These are phyloP conservation scores for Hansenula sp. DNA, from an alignment of 1,139 yeast genomes.

Conservation along the genomic window DNA sequence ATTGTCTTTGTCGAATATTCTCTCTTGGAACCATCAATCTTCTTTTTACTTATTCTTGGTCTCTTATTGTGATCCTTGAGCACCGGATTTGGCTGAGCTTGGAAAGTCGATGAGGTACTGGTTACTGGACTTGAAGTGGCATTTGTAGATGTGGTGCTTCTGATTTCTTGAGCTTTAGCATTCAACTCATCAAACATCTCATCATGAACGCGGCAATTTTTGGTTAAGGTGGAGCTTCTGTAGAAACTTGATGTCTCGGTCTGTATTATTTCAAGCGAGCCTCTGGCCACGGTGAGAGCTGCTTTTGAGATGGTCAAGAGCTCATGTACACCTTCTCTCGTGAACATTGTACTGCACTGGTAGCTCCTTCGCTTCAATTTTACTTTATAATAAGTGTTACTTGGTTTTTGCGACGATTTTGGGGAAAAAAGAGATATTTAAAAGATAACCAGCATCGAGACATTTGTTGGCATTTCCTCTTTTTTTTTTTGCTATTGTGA, in stretches of 20 bases:
- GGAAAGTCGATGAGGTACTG: not conserved
- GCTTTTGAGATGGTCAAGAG: constrained; percentile 15
- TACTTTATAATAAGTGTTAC: not conserved
- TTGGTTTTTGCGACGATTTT: not conserved
- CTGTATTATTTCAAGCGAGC: constrained; percentile 8
- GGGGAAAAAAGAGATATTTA: not conserved
- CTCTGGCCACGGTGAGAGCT: constrained; percentile 12
- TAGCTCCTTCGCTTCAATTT: not conserved
- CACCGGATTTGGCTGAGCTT: constrained; percentile 3
- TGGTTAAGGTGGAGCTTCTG: constrained; percentile 18
- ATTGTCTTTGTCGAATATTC: constrained; percentile 14
- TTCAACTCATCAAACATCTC: constrained; percentile 22
- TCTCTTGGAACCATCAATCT: constrained; percentile 9
- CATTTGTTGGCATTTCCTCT: too few relatives aligned
- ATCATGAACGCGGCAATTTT: constrained; percentile 18
- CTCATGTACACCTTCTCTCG: constrained; percentile 17
- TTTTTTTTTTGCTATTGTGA: too few relatives aligned
- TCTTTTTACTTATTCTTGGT: constrained; percentile 5
- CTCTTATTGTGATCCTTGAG: constrained; percentile 4
- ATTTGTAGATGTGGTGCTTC: constrained; percentile 2
- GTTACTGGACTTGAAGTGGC: not conserved
- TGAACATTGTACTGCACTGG: not conserved
- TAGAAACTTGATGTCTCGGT: constrained; percentile 15
- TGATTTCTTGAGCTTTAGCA: constrained; percentile 8
- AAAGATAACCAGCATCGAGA: not conserved